Percentiles rank a stretch among this genome's conserved stretches.
These are phyloP conservation scores for Ascochyta rabiei DNA, from an alignment of 2,329 filamentous ascomycete genomes.

Conservation along the genomic window DNA sequence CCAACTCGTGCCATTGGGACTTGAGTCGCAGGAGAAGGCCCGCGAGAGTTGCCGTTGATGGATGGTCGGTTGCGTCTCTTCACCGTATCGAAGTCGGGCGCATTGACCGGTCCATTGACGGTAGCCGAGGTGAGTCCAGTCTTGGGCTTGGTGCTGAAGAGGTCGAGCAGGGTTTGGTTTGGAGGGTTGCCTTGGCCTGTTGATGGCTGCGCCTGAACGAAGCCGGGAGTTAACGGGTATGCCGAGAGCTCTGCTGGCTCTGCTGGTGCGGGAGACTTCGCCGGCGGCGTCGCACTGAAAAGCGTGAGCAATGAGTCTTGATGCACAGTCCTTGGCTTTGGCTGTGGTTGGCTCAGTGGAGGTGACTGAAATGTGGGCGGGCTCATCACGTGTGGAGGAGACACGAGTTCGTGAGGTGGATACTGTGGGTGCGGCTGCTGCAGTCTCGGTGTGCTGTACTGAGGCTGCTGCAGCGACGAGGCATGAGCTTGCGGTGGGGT, in stretches of 20 bases:
- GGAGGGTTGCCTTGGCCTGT: slow-evolving; percentile 21
- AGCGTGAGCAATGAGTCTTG: slow-evolving; percentile 55
- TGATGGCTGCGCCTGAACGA: slow-evolving; percentile 28
- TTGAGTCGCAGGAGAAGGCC: slow-evolving; percentile 35
- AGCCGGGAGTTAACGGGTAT: slow-evolving; percentile 49
- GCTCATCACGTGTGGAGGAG: slow-evolving; percentile 35
- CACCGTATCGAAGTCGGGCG: slow-evolving; percentile 49
- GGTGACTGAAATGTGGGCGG: slow-evolving; percentile 41
- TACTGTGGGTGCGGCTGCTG: slow-evolving; percentile 32
- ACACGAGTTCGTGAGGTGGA: slow-evolving; percentile 30
- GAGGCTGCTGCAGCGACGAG: slow-evolving; percentile 21
- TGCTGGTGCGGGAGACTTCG: slow-evolving; percentile 28
- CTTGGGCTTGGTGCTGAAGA: slow-evolving; percentile 27
- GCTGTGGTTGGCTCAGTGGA: slow-evolving; percentile 36
- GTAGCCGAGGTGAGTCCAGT: slow-evolving; percentile 47
- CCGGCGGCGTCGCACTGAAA: slow-evolving; percentile 46
- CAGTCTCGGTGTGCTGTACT: slow-evolving; percentile 31
- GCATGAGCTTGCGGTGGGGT: slow-evolving; percentile 14
- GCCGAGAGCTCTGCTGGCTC: slow-evolving; percentile 56
- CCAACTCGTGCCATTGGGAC: slow-evolving; percentile 16
- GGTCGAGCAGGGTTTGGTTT: slow-evolving; percentile 28
- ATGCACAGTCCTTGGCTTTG: slow-evolving; percentile 49
- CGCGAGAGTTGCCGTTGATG: slow-evolving; percentile 32
- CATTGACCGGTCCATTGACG: slow-evolving; percentile 51
- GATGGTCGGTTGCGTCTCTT: slow-evolving; percentile 37